Evolutionary conservation across 2,329 filamentous ascomycete genomes (phyloP).

Genomic region (Fusarium subtropicale): DNA sequence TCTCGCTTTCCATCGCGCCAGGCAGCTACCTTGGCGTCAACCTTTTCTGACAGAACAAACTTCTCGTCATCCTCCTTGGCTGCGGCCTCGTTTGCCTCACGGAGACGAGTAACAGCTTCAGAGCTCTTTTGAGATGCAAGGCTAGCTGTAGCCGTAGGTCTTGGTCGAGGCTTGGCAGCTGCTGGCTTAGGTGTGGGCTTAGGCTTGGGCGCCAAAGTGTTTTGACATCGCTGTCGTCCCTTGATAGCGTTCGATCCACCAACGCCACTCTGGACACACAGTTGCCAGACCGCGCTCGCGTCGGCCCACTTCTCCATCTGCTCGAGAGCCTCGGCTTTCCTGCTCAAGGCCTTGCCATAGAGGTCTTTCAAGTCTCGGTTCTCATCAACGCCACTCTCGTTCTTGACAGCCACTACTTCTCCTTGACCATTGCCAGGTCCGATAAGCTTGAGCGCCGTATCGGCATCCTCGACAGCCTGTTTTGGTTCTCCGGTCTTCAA

Average conservation of each 20-base stretch:
- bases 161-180: conserved; percentile 60
- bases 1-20: conserved; percentile 95
- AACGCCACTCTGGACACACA: conserved; percentile 84
- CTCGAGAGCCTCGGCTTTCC: conserved; percentile 95
- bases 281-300: conserved; percentile 82
- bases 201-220: conserved; percentile 80
- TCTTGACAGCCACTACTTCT: conserved; percentile 79
- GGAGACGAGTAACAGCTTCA: conserved; percentile 84
- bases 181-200: conserved; percentile 59
- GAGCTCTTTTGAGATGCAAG: conserved; percentile 65
- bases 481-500: conserved; percentile 94
- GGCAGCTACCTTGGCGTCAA: conserved; percentile 79
- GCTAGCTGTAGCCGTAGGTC: conserved; percentile 55
- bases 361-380: conserved; percentile 91
- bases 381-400: conserved; percentile 66
- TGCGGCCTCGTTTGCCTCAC: conserved; percentile 85
- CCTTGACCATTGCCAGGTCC: conserved; percentile 81
- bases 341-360: conserved; percentile 91
- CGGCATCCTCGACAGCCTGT: conserved; percentile 84
- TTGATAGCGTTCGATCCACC: conserved; percentile 87
- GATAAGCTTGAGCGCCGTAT: conserved; percentile 82
- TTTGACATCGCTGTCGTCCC: conserved; percentile 89
- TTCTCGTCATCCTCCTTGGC: conserved; percentile 92
- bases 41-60: conserved; percentile 85
- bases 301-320: conserved; percentile 95